Conservation (phyloP, 164 flowering plant genomes). For the Aristolochia contorta region DNA sequence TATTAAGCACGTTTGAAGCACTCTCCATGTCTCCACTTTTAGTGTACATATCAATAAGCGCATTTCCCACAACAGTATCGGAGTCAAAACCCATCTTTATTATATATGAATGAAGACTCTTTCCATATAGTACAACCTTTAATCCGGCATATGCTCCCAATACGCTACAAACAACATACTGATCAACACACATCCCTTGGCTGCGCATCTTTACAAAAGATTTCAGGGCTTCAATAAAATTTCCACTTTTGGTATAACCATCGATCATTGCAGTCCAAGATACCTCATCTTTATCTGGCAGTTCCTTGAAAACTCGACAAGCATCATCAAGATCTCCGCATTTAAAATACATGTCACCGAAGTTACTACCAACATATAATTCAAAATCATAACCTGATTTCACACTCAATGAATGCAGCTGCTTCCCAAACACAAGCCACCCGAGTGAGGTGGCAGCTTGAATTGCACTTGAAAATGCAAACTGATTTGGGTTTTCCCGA, state of each 20-base stretch:
- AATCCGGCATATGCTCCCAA: slow-evolving; percentile 35
- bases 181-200: slow-evolving; percentile 25
- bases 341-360: slow-evolving; percentile 43
- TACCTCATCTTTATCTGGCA: slow-evolving; percentile 43
- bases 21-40: slow-evolving; percentile 37
- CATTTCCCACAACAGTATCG: slow-evolving; percentile 31
- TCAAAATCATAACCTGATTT: slow-evolving; percentile 34
- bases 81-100: slow-evolving; percentile 33
- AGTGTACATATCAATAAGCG: slow-evolving; percentile 43
- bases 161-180: slow-evolving; percentile 28
- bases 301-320: slow-evolving; percentile 35
- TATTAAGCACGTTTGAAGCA: slow-evolving; percentile 28
- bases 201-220: slow-evolving; percentile 30
- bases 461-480: slow-evolving; percentile 40
- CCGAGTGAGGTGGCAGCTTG: slow-evolving; percentile 27
- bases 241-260: slow-evolving; percentile 41
- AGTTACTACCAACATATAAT: slow-evolving; percentile 39
- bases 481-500: slow-evolving; percentile 36
- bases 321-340: slow-evolving; percentile 33
- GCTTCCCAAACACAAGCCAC: slow-evolving; percentile 22
- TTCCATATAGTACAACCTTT: slow-evolving; percentile 23
- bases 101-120: slow-evolving; percentile 28
- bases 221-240: slow-evolving; percentile 28
- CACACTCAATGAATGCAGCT: slow-evolving; percentile 35
- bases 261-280: slow-evolving; percentile 52